Conservation (phyloP, 2,329 filamentous ascomycete species). For the Colletotrichum sp. region DNA sequence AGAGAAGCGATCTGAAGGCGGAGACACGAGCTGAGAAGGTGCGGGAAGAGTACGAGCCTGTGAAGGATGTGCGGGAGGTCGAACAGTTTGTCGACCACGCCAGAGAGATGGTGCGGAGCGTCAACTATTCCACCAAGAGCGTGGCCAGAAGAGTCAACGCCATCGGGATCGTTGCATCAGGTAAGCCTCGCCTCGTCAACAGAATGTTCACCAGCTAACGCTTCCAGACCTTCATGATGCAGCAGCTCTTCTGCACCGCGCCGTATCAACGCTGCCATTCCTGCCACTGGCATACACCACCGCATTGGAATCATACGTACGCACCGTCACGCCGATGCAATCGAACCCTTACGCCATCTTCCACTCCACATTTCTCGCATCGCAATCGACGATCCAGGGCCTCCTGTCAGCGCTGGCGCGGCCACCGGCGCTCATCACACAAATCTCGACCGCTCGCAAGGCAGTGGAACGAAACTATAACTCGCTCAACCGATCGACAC, state of each 20-base stretch:
- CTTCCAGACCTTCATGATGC: slow-evolving; percentile 71
- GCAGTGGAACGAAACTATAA: slow-evolving; percentile 78
- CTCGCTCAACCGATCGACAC: slow-evolving; percentile 74
- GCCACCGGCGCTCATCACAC: slow-evolving; percentile 77
- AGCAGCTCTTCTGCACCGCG: slow-evolving; percentile 57
- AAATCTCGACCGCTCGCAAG: slow-evolving; percentile 76
- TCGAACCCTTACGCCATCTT: slow-evolving; percentile 76
- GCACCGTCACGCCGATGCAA: slow-evolving; percentile 68
- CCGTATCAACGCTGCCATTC: slow-evolving; percentile 63
- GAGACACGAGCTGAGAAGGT: slow-evolving; percentile 84
- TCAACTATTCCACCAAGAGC: slow-evolving; percentile 83
- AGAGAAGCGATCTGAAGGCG: slow-evolving; percentile 86
- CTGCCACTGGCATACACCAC: slow-evolving; percentile 71
- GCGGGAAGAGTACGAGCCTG: slow-evolving; percentile 84
- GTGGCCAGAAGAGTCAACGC: slow-evolving; percentile 81
- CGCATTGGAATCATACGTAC: slow-evolving; percentile 76
- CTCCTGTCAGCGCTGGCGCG: slow-evolving; percentile 80
- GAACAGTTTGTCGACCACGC: slow-evolving; percentile 93
- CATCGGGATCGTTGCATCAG: slow-evolving; percentile 67
- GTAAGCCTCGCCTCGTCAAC: slow-evolving; percentile 43
- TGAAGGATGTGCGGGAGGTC: slow-evolving; percentile 84
- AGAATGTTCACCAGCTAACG: not conserved
- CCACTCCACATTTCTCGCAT: slow-evolving; percentile 76
- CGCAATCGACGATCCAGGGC: slow-evolving; percentile 84
- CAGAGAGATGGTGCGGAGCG: slow-evolving; percentile 83